Evolutionary conservation across 805 yeast genomes (phyloP), one percentile per base, ranked within the genome.

Genomic region (Kregervanrija delftensis): DNA sequence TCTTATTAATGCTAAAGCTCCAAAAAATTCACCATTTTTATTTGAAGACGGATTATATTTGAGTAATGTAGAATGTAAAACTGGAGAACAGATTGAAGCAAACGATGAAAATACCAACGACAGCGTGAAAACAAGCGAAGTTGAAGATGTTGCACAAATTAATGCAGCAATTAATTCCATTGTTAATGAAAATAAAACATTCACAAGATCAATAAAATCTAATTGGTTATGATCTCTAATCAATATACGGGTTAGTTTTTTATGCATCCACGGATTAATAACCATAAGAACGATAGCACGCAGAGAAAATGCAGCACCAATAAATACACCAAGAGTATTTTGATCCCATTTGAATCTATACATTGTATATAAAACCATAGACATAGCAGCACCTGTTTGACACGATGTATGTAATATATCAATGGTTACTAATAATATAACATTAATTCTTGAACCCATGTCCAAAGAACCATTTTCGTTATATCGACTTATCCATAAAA

Each of bases 11-110:
- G 87, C 77, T 37, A 83, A 59, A 0, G 83, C 87, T 9, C 91
- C 89, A 63, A 83, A 83, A 13, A 81, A 68, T 59, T 83, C 88
- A 13, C 95, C 95, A 4, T 77, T 70, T 49, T 73, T 72, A 11
- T 73, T 69, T 35, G 77, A 77, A 1, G 78, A 76, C 12, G 47
- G 31, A 48, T 72, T 75, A 58, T 80, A 79, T 58, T 85, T 85
- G 43, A 80, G 69, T 10, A 83, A 62, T 1, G 84, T 51, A 0
- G 83, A 70, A 54, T 77, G 82, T 10, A 82, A 49, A 0, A 81
- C 69, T 1, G 93, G 91, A 1, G 76, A 65, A 1, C 71, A 66
- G 4, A 79, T 44, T 0, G 80, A 65, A 1, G 80, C 76, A 35
- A 81, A 55, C 1, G 81, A 62, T 3, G 72, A 62, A 11, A 79